Evolutionary conservation across 2,329 filamentous ascomycete species (phyloP).

Genomic region (Alternaria gaisen): DNA sequence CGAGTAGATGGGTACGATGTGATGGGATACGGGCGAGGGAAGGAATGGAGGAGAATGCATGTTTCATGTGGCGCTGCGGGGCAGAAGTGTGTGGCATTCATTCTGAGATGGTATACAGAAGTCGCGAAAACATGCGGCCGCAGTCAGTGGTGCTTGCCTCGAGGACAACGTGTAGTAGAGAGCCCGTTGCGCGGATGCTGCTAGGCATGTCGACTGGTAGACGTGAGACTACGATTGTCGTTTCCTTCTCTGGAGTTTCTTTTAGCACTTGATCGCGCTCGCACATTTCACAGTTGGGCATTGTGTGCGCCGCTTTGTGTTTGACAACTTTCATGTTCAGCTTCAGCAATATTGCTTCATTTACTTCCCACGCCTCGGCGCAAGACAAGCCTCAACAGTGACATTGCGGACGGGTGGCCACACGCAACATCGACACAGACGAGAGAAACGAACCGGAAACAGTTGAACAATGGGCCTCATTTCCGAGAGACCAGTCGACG

Average conservation of each 20-base stretch:
- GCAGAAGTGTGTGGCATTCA: background rate
- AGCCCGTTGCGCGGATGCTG: background rate
- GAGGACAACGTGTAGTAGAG: background rate
- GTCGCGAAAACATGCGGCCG: background rate
- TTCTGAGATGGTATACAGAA: background rate
- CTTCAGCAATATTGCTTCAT: slow-evolving; percentile 17
- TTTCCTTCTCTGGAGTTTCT: background rate
- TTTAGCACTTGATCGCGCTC: background rate
- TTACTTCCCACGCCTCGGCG: slow-evolving; percentile 8
- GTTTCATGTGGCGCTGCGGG: slow-evolving; percentile 7
- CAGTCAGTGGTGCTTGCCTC: background rate
- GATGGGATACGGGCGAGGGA: background rate
- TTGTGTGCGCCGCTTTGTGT: background rate
- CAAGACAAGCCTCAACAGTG: slow-evolving; percentile 3
- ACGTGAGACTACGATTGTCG: background rate
- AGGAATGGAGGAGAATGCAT: slow-evolving; percentile 1
- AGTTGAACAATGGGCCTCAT: slow-evolving; percentile 18
- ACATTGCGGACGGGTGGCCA: slow-evolving; percentile 7
- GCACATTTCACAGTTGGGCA: background rate
- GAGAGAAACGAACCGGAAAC: slow-evolving; percentile 7
- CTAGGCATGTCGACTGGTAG: background rate
- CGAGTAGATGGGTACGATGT: slow-evolving; percentile 6
- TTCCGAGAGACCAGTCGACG: slow-evolving; percentile 14
- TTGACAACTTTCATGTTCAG: slow-evolving; percentile 1
- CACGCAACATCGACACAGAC: background rate